Evolutionary conservation across 768 basidiomycete species (phyloP), one percentile per base, ranked within the genome.

Genomic region (Hortiboletus flavorubellus): DNA sequence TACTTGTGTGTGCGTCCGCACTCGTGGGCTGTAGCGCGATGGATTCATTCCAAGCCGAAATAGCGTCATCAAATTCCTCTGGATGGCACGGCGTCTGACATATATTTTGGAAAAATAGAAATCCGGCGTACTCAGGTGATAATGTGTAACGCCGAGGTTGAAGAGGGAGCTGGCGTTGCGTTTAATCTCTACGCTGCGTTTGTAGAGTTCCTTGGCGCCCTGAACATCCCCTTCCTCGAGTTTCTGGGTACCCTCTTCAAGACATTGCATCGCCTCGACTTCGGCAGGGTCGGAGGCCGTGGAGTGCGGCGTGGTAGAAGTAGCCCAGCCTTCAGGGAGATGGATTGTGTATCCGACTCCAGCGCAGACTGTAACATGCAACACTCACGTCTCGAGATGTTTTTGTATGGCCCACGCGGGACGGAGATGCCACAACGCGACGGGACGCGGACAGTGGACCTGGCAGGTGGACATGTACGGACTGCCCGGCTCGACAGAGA

Each of bases 1-100:
- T 70, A 92, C 92, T 93, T 37, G 89, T 92, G 72, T 94, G 92
- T 31, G 91, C 84, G 68, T 93, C 91, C 26, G 92, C 80, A 64
- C 89, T 92, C 51, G 85, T 81, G 35, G 92, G 92, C 61, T 93
- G 89, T 41, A 93, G 72, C 23, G 80, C 72, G 54, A 93, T 90
- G 4, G 88, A 89, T 63, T 91, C 89, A 59, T 91, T 88, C 92
- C 92, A 94, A 34, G 87, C 83, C 39, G 82, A 73, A 58, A 94
- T 93, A 31, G 92, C 92, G 34, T 88, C 83, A 63, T 91, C 87
- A 68, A 85, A 94, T 68, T 93, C 89, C 82, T 93, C 91, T 94
- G 54, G 37, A 58, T 38, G 52, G 56, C 54, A 51, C 41, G 53
- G 42, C 45, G 37, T 58, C 59, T 46, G 63, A 59, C 47, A 55